These are phyloP conservation scores for Geoglossum glabrum DNA, from an alignment of 495 filamentous ascomycete genomes.

Conservation along the genomic window DNA sequence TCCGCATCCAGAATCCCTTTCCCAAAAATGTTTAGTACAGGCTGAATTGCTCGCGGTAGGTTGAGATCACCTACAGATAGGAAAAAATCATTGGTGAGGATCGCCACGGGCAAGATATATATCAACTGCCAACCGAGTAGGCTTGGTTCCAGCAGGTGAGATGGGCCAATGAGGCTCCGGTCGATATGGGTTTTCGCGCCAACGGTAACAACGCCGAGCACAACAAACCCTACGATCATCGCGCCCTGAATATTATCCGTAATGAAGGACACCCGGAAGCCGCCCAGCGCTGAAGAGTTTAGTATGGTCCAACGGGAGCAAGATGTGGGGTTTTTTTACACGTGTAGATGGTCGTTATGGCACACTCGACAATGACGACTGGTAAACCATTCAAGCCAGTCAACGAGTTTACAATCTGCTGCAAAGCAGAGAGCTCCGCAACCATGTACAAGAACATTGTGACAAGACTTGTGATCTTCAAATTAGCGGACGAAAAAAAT, in stretches of 20 bases:
- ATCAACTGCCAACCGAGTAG: constrained; percentile 59
- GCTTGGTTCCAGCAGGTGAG: constrained; percentile 35
- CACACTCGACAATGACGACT: constrained; percentile 49
- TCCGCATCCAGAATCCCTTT: constrained; percentile 52
- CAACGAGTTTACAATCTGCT: constrained; percentile 49
- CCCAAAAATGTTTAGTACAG: neutral
- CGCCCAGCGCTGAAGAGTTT: constrained; percentile 36
- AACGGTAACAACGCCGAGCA: constrained; percentile 50
- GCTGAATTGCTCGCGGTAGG: neutral
- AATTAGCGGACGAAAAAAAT: neutral
- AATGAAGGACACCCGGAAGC: constrained; percentile 57
- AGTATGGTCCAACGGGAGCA: neutral
- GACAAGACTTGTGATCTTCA: constrained; percentile 24
- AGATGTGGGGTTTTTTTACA: too few relatives aligned
- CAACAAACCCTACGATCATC: constrained; percentile 47
- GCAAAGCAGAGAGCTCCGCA: constrained; percentile 50
- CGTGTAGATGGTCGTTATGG: constrained; percentile 57
- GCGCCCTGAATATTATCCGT: constrained; percentile 60
- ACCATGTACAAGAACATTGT: constrained; percentile 71
- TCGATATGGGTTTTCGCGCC: constrained; percentile 51
- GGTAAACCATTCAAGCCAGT: constrained; percentile 56
- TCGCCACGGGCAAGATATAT: constrained; percentile 54
- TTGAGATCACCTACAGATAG: constrained; percentile 24
- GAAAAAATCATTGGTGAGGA: constrained; percentile 64
- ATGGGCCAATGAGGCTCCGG: constrained; percentile 36